Conservation (phyloP, 2,329 filamentous ascomycete genomes). For the Penicillium corylophilum region DNA sequence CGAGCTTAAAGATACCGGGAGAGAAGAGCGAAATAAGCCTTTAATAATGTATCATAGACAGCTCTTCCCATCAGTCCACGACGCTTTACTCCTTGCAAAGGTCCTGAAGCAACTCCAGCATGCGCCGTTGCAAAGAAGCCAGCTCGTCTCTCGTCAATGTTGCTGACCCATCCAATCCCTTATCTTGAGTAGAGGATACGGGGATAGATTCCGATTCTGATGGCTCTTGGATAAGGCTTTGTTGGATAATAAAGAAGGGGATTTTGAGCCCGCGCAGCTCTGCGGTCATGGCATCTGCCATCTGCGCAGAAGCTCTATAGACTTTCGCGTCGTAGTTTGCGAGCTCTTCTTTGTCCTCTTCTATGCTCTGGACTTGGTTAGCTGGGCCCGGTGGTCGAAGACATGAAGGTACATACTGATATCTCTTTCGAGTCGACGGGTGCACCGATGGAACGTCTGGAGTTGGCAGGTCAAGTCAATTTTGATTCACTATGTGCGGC, state of each 20-base stretch:
- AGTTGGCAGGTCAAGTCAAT: background rate
- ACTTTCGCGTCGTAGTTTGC: constrained; percentile 62
- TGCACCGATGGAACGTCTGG: constrained; percentile 49
- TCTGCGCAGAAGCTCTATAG: constrained; percentile 57
- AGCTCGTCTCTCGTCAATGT: constrained; percentile 45
- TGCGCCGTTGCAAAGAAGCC: constrained; percentile 46
- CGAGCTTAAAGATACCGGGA: too few relatives aligned
- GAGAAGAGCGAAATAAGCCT: too few relatives aligned
- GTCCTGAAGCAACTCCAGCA: constrained; percentile 53
- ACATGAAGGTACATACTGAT: constrained; percentile 27
- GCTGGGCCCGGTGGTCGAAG: too few relatives aligned
- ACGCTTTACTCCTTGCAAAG: constrained; percentile 41
- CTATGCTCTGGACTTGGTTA: constrained; percentile 35
- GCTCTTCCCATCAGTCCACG: too few relatives aligned
- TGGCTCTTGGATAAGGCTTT: constrained; percentile 40
- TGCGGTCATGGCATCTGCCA: constrained; percentile 58
- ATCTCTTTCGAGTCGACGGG: constrained; percentile 33
- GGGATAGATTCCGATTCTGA: background rate
- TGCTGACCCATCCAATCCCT: background rate
- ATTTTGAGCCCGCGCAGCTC: constrained; percentile 59
- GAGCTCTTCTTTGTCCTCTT: constrained; percentile 56
- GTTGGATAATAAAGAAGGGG: constrained; percentile 59
- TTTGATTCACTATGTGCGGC: background rate
- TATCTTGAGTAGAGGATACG: background rate
- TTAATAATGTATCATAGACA: background rate